These are phyloP conservation scores for Diaporthe caulivora DNA, from an alignment of 2,329 filamentous ascomycete genomes.

Conservation along the genomic window DNA sequence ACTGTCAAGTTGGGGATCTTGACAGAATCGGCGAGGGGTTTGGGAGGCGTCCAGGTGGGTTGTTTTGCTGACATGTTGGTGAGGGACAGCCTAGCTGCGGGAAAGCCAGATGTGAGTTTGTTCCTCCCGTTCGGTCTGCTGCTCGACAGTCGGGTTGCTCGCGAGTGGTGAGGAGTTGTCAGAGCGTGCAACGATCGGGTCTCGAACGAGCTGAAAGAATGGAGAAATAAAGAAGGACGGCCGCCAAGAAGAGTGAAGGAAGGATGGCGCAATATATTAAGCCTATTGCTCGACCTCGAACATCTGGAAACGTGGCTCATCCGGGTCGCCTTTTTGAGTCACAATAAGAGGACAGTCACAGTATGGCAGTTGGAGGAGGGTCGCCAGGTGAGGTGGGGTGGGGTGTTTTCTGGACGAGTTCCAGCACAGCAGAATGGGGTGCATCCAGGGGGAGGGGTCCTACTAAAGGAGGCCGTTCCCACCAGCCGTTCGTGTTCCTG, in stretches of 20 bases:
- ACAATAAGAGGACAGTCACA: constrained; percentile 15
- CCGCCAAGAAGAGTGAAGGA: constrained; percentile 7
- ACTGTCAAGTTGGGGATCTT: constrained; percentile 33
- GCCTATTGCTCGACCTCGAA: constrained; percentile 32
- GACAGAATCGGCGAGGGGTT: constrained; percentile 28
- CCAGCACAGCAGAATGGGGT: constrained; percentile 10
- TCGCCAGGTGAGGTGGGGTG: constrained; percentile 16
- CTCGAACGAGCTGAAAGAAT: background rate
- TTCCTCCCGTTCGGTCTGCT: background rate
- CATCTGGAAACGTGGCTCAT: constrained; percentile 32
- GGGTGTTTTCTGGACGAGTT: constrained; percentile 26
- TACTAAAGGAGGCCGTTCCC: background rate
- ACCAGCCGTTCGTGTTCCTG: background rate
- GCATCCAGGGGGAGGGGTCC: background rate
- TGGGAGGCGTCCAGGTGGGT: constrained; percentile 38
- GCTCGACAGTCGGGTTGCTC: background rate
- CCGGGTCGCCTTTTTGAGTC: constrained; percentile 30
- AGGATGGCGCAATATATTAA: constrained; percentile 31
- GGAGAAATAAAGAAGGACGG: constrained; percentile 1
- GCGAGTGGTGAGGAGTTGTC: background rate
- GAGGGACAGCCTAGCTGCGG: constrained; percentile 15
- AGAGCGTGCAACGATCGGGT: background rate
- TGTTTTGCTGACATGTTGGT: constrained; percentile 36
- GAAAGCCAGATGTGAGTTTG: background rate
- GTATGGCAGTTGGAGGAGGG: constrained; percentile 23